Evolutionary conservation across 164 flowering plant species (phyloP).

Genomic region (Chloranthus sessilifolius): DNA sequence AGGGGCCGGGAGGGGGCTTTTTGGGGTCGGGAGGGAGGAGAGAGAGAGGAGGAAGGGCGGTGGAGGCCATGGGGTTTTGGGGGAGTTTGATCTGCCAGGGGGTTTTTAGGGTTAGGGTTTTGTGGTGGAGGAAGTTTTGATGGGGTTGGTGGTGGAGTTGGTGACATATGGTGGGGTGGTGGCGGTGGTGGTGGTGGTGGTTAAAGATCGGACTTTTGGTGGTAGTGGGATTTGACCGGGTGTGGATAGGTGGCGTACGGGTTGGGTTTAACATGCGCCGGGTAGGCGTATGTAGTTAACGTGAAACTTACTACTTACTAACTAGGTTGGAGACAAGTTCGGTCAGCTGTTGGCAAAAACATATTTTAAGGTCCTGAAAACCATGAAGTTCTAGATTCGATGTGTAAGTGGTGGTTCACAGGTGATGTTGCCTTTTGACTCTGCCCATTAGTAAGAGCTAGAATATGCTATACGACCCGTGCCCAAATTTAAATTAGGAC

Average conservation of each 20-base stretch:
- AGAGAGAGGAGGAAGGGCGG: neutral
- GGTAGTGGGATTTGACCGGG: neutral
- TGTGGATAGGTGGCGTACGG: too few relatives aligned
- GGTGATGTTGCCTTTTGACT: too few relatives aligned
- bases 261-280: slow-evolving; percentile 1
- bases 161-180: slow-evolving; percentile 1
- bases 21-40: slow-evolving; percentile 12
- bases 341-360: too few relatives aligned
- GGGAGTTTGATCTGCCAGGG: neutral
- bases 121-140: slow-evolving; percentile 16
- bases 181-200: neutral
- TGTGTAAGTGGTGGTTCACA: too few relatives aligned
- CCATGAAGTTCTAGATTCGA: too few relatives aligned
- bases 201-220: neutral
- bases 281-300: neutral
- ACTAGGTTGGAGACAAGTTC: neutral
- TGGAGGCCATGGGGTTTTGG: slow-evolving; percentile 2
- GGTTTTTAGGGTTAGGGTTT: slow-evolving; percentile 7
- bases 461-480: too few relatives aligned
- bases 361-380: too few relatives aligned
- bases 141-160: slow-evolving; percentile 15
- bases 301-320: neutral
- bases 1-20: slow-evolving; percentile 26
- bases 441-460: too few relatives aligned
- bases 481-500: too few relatives aligned